These are phyloP conservation scores for Tubosaeta sp. DNA, from an alignment of 768 basidiomycete species.

Conservation along the genomic window DNA sequence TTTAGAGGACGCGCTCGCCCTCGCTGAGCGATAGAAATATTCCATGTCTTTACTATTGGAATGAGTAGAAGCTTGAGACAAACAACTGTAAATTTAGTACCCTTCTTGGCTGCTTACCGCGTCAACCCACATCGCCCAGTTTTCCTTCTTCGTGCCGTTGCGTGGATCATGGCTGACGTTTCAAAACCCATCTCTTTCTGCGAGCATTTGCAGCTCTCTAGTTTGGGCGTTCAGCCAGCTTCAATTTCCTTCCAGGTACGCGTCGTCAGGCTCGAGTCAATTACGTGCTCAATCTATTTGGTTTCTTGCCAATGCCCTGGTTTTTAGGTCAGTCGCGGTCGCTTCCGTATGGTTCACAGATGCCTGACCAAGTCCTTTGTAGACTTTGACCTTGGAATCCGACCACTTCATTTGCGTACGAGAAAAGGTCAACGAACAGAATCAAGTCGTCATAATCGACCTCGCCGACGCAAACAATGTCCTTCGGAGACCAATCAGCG, in stretches of 20 bases:
- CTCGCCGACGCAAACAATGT: conserved; percentile 97
- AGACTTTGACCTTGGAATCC: conserved; percentile 94
- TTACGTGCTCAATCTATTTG: conserved; percentile 15
- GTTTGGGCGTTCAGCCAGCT: conserved; percentile 91
- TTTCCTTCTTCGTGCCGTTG: conserved; percentile 13
- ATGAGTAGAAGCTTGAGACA: conserved; percentile 20
- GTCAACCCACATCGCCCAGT: conserved; percentile 21
- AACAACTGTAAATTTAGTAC: conserved; percentile 28
- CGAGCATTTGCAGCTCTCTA: conserved; percentile 92
- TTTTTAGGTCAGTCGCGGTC: conserved; percentile 18
- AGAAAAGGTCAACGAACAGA: conserved; percentile 91
- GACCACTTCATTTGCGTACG: conserved; percentile 98
- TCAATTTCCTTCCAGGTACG: conserved; percentile 94
- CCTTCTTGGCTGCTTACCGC: conserved; percentile 14
- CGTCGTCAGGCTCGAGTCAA: conserved; percentile 32
- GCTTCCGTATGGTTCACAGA: neutral
- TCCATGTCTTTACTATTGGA: neutral
- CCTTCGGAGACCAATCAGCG: conserved; percentile 89
- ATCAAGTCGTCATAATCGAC: conserved; percentile 99
- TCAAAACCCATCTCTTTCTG: conserved; percentile 82
- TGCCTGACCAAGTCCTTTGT: conserved; percentile 5
- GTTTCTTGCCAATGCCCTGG: neutral
- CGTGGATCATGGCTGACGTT: conserved; percentile 25
- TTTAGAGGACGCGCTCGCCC: conserved; percentile 67
- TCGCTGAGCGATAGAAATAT: conserved; percentile 51